Evolutionary conservation across 148 eudicot species (phyloP), one percentile per base, ranked within the genome.

Genomic region (Linanthus parryae): DNA sequence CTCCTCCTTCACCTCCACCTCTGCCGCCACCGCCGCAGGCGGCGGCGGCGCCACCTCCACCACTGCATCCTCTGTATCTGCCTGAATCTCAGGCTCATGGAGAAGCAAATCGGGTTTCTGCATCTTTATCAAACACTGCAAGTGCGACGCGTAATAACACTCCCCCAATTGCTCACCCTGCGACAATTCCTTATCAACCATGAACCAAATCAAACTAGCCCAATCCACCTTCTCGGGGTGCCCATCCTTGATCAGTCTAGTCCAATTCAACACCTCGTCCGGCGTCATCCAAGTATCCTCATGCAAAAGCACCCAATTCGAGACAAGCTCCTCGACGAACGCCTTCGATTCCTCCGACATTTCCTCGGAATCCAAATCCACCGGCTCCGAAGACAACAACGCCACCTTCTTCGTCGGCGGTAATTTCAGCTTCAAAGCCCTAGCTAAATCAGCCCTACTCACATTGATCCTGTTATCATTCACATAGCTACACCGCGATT

Each of bases 111-210:
- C 71, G 57, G 57, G 73, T 23, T 48, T 73, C 51, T 87, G 96
- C 2, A 57, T 31, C 75, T 64, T 88, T 0, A 94, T 78, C 74
- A 82, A 61, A 43, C 44, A 70, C 76, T 84, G 99, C 78, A 94
- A 66, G 69, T 94, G 96, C 0, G 95, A 80, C 0, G 95, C 94
- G 31, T 94, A 94, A 38, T 78, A 94, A 53, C 96, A 94, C 18
- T 73, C 63, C 49, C 29, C 65, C 75, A 94, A 69, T 16, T 62
- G 58, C 1, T 29, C 25, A 26, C 91, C 84, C 34, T 80, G 74
- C 1, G 40, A 23, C 68, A 94, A 63, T 77, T 94, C 99, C 75
- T 80, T 84, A 62, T 84, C 94, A 44, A 84, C 78, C 96, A 88
- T 94, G 56, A 60, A 66, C 96, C 94, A 94, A 39, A 94, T 33